Base-by-base conservation (phyloP, 768 basidiomycete genomes). In the Glaciozyma antarctica region DNA sequence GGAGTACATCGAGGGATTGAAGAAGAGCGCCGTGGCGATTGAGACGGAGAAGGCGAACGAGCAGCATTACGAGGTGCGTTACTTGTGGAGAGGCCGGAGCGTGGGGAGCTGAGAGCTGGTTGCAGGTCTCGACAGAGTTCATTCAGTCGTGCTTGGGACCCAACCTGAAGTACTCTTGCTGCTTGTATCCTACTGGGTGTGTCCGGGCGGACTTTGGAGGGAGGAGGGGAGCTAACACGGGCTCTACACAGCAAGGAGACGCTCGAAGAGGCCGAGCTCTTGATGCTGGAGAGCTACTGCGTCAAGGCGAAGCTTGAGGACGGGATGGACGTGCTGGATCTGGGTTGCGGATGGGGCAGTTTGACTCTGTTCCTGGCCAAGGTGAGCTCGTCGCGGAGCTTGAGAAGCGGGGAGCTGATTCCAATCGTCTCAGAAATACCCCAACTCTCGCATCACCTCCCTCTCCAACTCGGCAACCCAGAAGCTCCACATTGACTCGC, bases 321-420 rank as follows among this genome's bases (percentile, higher is more conserved):
- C 67, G 86, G 84, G 0, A 78, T 81, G 58, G 82, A 83, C 67
- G 78, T 87, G 32, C 74, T 87, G 48, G 87, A 87, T 74, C 77
- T 87, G 9, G 86, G 86, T 6, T 87, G 86, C 74, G 86, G 86
- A 3, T 87, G 85, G 86, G 86, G 86, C n/a, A 85, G 84, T 73
- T 75, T 88, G 53, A 82, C 84, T 0, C 73, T 86, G 19, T 86
- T 82, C 72, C 78, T 87, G 8, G 85, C 85, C 1, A 77, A 83
- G 78, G 84, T 84, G 45, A 58, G 77, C 73, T 9, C 26, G 15
- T 28, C 5, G 26, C 6, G 15, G 22, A 17, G 26, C 21, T 48
- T 41, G n/a, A 28, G 10, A 17, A 45, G 62, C 12, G 9, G 12
- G 24, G 21, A 22, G 34, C 55, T 56, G 22, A 56, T 41, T 3